Conservation (phyloP, 495 filamentous ascomycete genomes). For the Glutinoglossum americanum region DNA sequence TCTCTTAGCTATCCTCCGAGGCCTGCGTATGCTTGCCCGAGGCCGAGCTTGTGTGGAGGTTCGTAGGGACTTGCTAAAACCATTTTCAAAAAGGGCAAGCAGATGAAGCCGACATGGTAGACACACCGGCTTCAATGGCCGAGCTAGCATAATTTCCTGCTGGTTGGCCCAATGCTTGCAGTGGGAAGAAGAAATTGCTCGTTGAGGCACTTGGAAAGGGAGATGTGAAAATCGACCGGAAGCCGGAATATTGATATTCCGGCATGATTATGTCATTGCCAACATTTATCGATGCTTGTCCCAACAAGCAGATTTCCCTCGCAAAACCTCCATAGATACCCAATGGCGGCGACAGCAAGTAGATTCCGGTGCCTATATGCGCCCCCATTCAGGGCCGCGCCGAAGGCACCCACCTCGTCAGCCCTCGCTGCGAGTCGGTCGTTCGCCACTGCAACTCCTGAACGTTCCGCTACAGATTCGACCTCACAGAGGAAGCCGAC, state of each 20-base stretch:
- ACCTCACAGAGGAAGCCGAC: slow-evolving; percentile 33
- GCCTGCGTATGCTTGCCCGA: slow-evolving; percentile 6
- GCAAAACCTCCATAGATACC: background rate
- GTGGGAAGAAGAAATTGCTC: background rate
- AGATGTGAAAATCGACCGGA: background rate
- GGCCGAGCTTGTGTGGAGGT: slow-evolving; percentile 4
- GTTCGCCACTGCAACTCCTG: slow-evolving; percentile 22
- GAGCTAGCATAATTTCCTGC: background rate
- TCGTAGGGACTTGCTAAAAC: slow-evolving; percentile 13
- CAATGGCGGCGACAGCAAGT: slow-evolving; percentile 16
- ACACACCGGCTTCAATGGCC: slow-evolving; percentile 12
- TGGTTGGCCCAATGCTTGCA: background rate
- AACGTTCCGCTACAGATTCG: slow-evolving; percentile 11
- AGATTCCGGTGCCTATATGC: slow-evolving; percentile 14
- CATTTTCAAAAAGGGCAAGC: slow-evolving; percentile 20
- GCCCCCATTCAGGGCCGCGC: slow-evolving; percentile 6
- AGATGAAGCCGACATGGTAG: slow-evolving; percentile 27
- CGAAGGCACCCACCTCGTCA: background rate
- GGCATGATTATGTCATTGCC: background rate
- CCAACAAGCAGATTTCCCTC: background rate
- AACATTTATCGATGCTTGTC: background rate
- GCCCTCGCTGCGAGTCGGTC: slow-evolving; percentile 9
- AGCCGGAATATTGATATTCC: background rate
- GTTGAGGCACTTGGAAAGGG: background rate
- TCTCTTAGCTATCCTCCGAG: background rate